A percentile compares a stretch with the other conserved stretches of the same genome.
phyloP scores from a whole-genome alignment of 2,329 filamentous ascomycete genomes.

The Ophiostoma sp. region DNA sequence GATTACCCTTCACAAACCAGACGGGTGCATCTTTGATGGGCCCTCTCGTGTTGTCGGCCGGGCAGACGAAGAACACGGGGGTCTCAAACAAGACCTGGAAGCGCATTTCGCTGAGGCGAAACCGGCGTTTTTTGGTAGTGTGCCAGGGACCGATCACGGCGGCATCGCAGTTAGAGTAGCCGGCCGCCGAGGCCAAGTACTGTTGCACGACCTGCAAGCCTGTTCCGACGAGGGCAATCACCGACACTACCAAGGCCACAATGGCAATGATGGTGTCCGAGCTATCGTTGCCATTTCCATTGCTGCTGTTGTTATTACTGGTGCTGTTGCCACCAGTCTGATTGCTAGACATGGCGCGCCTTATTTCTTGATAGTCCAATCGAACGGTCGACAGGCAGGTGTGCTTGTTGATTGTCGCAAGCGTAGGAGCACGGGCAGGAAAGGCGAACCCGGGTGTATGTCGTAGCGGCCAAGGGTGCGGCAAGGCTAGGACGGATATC shows the following conservation, averaged over 20 bases:
- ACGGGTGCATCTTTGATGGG: slow-evolving; percentile 36
- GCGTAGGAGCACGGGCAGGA: background rate
- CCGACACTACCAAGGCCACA: slow-evolving; percentile 49
- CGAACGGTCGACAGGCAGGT: background rate
- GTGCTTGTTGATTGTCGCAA: background rate
- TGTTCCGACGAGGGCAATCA: slow-evolving; percentile 49
- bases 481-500: no score
- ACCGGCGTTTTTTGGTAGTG: slow-evolving; percentile 42
- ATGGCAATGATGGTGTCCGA: slow-evolving; percentile 44
- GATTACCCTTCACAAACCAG: slow-evolving; percentile 43
- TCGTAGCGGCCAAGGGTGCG: no score
- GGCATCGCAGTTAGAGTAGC: slow-evolving; percentile 50
- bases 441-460: background rate
- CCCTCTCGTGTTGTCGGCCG: slow-evolving; percentile 43
- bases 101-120: slow-evolving; percentile 47
- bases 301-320: background rate
- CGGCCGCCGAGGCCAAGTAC: slow-evolving; percentile 52
- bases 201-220: slow-evolving; percentile 52
- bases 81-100: slow-evolving; percentile 53
- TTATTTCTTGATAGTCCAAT: background rate
- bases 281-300: slow-evolving; percentile 25
- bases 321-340: background rate
- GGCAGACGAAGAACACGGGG: slow-evolving; percentile 53
- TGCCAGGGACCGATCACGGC: slow-evolving; percentile 52
- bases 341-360: slow-evolving; percentile 12